Evolutionary conservation across 371 early-diverging fungal genomes (phyloP).

Genomic region (Quaeritorhiza haematococci): DNA sequence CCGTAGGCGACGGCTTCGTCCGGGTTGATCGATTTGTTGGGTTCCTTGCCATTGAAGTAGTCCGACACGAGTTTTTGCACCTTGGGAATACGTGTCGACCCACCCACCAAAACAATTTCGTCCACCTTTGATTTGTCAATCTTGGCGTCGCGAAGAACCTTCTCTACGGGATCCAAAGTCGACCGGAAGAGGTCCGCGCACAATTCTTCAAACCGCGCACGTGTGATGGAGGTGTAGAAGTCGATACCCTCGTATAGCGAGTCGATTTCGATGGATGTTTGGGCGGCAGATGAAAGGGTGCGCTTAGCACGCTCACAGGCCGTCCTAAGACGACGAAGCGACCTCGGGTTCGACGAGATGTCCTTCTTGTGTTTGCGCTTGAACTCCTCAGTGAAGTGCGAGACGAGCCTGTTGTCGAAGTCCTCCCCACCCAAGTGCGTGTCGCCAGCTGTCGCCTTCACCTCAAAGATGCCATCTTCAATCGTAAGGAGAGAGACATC

Average conservation of each 20-base stretch:
- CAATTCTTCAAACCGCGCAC: slow-evolving; percentile 96
- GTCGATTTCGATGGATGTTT: slow-evolving; percentile 62
- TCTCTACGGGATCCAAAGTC: slow-evolving; percentile 93
- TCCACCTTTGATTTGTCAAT: slow-evolving; percentile 87
- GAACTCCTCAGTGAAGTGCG: slow-evolving; percentile 79
- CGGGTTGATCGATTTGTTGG: slow-evolving; percentile 94
- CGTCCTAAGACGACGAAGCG: slow-evolving; percentile 91
- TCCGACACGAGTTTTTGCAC: slow-evolving; percentile 96
- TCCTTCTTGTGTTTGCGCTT: slow-evolving; percentile 90
- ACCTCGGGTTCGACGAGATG: slow-evolving; percentile 79
- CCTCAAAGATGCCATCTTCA: slow-evolving; percentile 91
- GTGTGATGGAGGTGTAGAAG: slow-evolving; percentile 83
- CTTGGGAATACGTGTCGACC: slow-evolving; percentile 99
- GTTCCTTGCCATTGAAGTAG: slow-evolving; percentile 96
- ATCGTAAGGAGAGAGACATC: slow-evolving; percentile 95
- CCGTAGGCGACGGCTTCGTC: slow-evolving; percentile 99
- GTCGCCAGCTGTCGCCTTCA: slow-evolving; percentile 94
- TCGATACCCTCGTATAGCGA: slow-evolving; percentile 43
- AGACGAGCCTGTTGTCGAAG: slow-evolving; percentile 86
- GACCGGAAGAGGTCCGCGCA: slow-evolving; percentile 90
- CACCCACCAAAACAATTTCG: slow-evolving; percentile 98
- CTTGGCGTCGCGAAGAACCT: slow-evolving; percentile 90
- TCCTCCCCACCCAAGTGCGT: slow-evolving; percentile 99
- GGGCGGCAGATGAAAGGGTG: slow-evolving; percentile 72
- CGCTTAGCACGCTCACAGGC: slow-evolving; percentile 92